Evolutionary conservation across 768 basidiomycete genomes (phyloP), one percentile per base, ranked within the genome.

Genomic region (Leccinum fibrillosum): DNA sequence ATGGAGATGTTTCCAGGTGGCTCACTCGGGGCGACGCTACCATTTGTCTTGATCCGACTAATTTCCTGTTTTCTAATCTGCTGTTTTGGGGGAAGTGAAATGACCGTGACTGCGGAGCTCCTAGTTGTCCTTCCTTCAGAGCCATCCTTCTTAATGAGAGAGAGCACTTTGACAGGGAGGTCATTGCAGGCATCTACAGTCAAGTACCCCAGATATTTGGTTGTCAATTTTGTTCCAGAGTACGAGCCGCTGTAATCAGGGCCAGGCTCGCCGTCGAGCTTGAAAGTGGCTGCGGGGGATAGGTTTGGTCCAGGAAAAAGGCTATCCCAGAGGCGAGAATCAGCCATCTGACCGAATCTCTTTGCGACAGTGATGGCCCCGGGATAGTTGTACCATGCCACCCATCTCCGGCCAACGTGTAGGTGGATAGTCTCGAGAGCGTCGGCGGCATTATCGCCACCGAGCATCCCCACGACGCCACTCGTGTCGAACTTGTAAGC

Each of bases 181-280:
- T 21, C 34, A 13, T 19, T 28, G 35, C 64, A 63, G 8, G 51
- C 48, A 35, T 61, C 53, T 15, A 60, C 53, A 3, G 21, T 82
- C 79, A 74, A 87, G 86, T 54, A 75, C 79, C 28, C 90, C 84
- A 65, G 82, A 73, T 25, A 86, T 76, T 47, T 82, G 77, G 66
- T 82, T 76, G 5, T 70, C 78, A 45, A 75, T 70, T 55, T 77
- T 80, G 61, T 89, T 72, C 71, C 88, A 80, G 52, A 93, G 75
- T n/a, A 85, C 62, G 89, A 83, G 1, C 88, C 85, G 60, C 85
- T 84, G 70, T 83, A 93, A 62, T 89, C 88, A 44, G 90, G 90
- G 2, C 74, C 74, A 44, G n/a, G 12, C 48, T 60, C 58, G 15
- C 70, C 74, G n/a, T 61, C 63, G 47, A 74, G 53, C 6, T 57